Conservation (phyloP, 768 basidiomycete genomes). For the Hericium alpestre region DNA sequence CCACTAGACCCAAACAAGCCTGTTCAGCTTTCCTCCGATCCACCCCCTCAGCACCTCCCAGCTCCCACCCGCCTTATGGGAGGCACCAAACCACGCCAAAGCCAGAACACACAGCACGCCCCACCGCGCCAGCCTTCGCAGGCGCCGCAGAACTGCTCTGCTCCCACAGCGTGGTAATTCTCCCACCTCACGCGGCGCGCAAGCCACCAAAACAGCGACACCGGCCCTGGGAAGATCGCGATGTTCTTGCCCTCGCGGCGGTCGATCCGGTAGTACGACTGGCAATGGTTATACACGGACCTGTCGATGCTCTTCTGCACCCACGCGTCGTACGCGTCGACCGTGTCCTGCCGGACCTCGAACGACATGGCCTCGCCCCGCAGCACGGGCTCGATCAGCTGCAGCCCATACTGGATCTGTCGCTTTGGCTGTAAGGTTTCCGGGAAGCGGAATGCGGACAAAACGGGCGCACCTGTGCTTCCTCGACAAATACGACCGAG, state of each 20-base stretch:
- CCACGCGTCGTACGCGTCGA: slow-evolving; percentile 41
- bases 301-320: slow-evolving; percentile 35
- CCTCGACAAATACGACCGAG: slow-evolving; percentile 45
- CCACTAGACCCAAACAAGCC: no score
- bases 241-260: slow-evolving; percentile 29
- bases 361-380: slow-evolving; percentile 38
- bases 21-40: slow-evolving; percentile 1
- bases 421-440: slow-evolving; percentile 2
- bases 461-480: slow-evolving; percentile 35
- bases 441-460: not conserved
- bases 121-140: not conserved
- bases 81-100: not conserved
- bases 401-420: slow-evolving; percentile 39
- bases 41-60: not conserved
- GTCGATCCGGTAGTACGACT: slow-evolving; percentile 40
- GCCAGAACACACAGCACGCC: not conserved
- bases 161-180: slow-evolving; percentile 31
- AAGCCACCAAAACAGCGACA: slow-evolving; percentile 43
- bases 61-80: not conserved
- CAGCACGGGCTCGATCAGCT: slow-evolving; percentile 43
- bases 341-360: slow-evolving; percentile 35
- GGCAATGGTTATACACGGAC: slow-evolving; percentile 45
- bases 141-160: slow-evolving; percentile 19
- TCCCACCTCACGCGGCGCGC: slow-evolving; percentile 31
- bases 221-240: slow-evolving; percentile 45